These are phyloP conservation scores for Saccharata proteae DNA, from an alignment of 2,329 filamentous ascomycete genomes.

Conservation along the genomic window DNA sequence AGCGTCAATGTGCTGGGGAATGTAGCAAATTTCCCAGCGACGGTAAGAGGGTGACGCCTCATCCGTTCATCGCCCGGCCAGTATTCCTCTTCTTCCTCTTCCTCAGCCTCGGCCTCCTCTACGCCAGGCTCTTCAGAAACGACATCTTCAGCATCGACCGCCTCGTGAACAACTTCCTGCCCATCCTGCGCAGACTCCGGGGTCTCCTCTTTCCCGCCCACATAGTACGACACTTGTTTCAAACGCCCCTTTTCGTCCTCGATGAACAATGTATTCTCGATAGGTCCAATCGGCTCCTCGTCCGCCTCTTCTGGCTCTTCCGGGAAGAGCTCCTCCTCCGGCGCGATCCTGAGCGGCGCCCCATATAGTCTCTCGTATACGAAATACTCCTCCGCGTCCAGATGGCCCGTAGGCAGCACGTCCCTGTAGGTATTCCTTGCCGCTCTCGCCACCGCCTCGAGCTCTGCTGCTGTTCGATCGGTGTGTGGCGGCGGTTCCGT, in stretches of 20 bases:
- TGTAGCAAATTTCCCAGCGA: conserved; percentile 61
- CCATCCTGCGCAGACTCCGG: conserved; percentile 21
- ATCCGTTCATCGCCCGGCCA: conserved; percentile 13
- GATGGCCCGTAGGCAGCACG: conserved; percentile 57
- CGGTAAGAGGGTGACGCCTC: conserved; percentile 63
- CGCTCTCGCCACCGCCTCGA: conserved; percentile 55
- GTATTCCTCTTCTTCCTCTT: conserved; percentile 13
- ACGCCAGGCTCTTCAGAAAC: conserved; percentile 17
- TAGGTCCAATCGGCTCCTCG: conserved; percentile 20
- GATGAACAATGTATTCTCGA: conserved; percentile 34
- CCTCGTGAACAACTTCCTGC: conserved; percentile 28
- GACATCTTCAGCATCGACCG: conserved; percentile 15
- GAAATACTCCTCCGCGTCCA: conserved; percentile 57
- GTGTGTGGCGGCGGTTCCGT: background rate
- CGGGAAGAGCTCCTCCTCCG: conserved; percentile 33
- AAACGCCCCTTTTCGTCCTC: conserved; percentile 44
- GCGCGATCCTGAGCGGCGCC: conserved; percentile 51
- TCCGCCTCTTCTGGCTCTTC: conserved; percentile 19
- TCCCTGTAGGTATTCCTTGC: conserved; percentile 68
- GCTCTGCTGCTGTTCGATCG: conserved; percentile 19
- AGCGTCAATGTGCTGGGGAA: conserved; percentile 63
- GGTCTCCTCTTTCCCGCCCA: conserved; percentile 11
- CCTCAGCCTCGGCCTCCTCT: conserved; percentile 19
- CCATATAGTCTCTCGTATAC: conserved; percentile 78
- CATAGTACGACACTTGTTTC: conserved; percentile 47